Evolutionary conservation across 1,284 basidiomycete genomes (phyloP).

Genomic region (Phylloboletellus chloephorus): DNA sequence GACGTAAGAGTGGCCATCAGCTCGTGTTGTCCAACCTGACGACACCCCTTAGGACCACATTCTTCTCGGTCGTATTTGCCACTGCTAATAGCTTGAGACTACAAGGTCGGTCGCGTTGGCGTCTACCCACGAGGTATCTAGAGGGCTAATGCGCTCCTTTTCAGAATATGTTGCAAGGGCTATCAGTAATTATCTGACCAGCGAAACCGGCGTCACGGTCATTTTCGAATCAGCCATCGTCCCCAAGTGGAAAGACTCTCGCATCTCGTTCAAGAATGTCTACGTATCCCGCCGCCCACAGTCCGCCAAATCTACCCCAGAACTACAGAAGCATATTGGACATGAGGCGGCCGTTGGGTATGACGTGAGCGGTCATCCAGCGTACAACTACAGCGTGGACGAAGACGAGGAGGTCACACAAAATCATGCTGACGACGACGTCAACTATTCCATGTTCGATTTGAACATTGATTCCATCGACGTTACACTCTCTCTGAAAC

Average conservation of each 20-base stretch:
- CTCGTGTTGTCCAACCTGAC: conserved; percentile 14
- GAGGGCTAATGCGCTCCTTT: conserved; percentile 3
- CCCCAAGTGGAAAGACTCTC: conserved; percentile 94
- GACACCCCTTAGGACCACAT: conserved; percentile 68
- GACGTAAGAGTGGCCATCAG: conserved; percentile 55
- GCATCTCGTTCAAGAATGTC: conserved; percentile 95
- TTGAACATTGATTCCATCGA: conserved; percentile 92
- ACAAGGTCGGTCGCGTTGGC: conserved; percentile 56
- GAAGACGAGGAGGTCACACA: conserved; percentile 34
- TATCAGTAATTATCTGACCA: conserved; percentile 90
- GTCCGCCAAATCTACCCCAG: conserved; percentile 13
- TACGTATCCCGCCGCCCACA: conserved; percentile 82
- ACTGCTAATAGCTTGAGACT: conserved; percentile 86
- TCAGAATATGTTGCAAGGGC: conserved; percentile 83
- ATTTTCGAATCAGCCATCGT: conserved; percentile 98
- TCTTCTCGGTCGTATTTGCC: conserved; percentile 90
- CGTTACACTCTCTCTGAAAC: conserved; percentile 87
- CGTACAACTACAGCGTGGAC: conserved; percentile 59
- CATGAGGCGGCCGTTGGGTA: conserved; percentile 63
- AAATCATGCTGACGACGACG: conserved; percentile 43
- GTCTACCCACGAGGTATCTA: neutral
- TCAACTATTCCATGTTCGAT: conserved; percentile 85
- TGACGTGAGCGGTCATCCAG: conserved; percentile 70
- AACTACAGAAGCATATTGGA: conserved; percentile 26
- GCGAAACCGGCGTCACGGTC: conserved; percentile 89